phyloP scores from a whole-genome alignment of 1,139 yeast genomes.

The Candida mesenterica region DNA sequence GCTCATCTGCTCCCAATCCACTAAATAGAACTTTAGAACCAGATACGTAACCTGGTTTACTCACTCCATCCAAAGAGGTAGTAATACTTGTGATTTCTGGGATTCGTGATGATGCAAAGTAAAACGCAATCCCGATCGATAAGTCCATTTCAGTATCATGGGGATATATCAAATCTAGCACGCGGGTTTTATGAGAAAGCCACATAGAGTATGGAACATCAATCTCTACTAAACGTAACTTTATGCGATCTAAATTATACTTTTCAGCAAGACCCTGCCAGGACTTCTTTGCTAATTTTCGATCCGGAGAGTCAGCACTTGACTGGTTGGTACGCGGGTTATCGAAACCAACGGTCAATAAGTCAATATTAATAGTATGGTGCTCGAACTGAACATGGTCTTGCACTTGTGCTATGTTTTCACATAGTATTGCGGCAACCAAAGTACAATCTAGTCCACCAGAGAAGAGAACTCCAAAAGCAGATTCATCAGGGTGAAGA shows the following conservation, averaged over 20 bases:
- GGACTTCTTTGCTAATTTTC: constrained; percentile 66
- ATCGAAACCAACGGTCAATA: constrained; percentile 93
- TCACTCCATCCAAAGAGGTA: constrained; percentile 4
- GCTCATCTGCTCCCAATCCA: constrained; percentile 97
- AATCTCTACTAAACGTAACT: constrained; percentile 58
- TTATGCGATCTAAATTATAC: constrained; percentile 30
- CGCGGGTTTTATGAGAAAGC: constrained; percentile 48
- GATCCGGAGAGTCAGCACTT: constrained; percentile 77
- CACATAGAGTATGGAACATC: constrained; percentile 72
- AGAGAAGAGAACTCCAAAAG: constrained; percentile 71
- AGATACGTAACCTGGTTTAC: constrained; percentile 36
- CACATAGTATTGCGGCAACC: constrained; percentile 50
- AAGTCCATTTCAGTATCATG: constrained; percentile 91
- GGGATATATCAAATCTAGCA: constrained; percentile 72
- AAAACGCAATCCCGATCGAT: constrained; percentile 91
- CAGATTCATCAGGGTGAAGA: constrained; percentile 32
- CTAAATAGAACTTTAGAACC: constrained; percentile 71
- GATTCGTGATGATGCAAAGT: constrained; percentile 57
- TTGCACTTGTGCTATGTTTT: constrained; percentile 15
- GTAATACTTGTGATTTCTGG: constrained; percentile 7
- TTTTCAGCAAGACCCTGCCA: constrained; percentile 47
- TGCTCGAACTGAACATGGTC: neutral
- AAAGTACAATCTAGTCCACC: constrained; percentile 95
- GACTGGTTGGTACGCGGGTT: constrained; percentile 72
- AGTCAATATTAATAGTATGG: constrained; percentile 40